Evolutionary conservation across 371 early-diverging fungal genomes (phyloP).

Genomic region (Mucor piriformis): DNA sequence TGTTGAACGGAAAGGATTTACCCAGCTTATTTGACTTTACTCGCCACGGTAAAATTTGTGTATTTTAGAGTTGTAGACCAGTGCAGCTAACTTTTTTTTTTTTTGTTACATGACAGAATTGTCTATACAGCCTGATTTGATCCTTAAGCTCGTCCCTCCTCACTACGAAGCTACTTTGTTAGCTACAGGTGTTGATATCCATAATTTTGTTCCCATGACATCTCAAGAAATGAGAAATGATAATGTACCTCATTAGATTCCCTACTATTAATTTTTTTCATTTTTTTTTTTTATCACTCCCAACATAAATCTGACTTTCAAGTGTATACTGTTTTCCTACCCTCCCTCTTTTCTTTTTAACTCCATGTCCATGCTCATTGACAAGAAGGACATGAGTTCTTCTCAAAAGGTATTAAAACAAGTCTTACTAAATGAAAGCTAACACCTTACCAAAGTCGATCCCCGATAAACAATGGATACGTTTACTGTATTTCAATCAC

Average conservation of each 20-base stretch:
- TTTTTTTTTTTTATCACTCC: not conserved
- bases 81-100: not conserved
- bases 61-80: no score
- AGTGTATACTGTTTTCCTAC: no score
- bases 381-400: no score
- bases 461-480: no score
- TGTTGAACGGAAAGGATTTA: slow-evolving; percentile 79
- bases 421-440: no score
- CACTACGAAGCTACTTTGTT: slow-evolving; percentile 58
- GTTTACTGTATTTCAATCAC: no score
- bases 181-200: slow-evolving; percentile 51
- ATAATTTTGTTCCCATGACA: slow-evolving; percentile 47
- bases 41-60: slow-evolving; percentile 62
- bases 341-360: no score
- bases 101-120: slow-evolving; percentile 32
- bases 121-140: slow-evolving; percentile 58
- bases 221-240: slow-evolving; percentile 36
- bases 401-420: no score
- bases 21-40: slow-evolving; percentile 94
- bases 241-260: slow-evolving; percentile 15
- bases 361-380: no score
- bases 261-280: not conserved
- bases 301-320: no score
- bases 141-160: slow-evolving; percentile 61
- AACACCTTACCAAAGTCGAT: no score